Percentiles rank a stretch among this genome's conserved stretches.
Conservation (phyloP, 1,284 basidiomycete genomes). For the Pseudozyma sp. region DNA sequence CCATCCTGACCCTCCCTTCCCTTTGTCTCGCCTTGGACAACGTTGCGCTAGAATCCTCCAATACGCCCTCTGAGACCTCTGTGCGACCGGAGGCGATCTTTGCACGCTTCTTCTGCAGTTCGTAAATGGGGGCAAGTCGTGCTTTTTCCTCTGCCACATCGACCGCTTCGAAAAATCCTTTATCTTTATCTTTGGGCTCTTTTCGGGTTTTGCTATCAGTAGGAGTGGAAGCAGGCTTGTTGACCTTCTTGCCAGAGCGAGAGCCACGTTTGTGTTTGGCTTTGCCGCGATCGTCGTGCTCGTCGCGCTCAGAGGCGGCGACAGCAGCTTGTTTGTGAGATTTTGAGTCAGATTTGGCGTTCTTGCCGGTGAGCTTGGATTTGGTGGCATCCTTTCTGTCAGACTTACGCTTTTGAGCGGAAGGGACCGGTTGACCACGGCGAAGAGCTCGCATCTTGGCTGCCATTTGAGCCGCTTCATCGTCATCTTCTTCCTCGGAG, state of each 20-base stretch:
- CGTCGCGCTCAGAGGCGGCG: neutral
- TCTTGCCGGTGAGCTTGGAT: constrained; percentile 14
- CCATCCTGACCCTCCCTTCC: constrained; percentile 21
- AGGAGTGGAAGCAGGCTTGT: neutral
- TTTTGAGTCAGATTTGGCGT: neutral
- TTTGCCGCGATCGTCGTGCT: neutral
- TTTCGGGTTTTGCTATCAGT: neutral
- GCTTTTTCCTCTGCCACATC: constrained; percentile 33
- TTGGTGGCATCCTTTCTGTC: constrained; percentile 12
- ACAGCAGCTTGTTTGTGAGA: neutral
- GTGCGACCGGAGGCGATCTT: constrained; percentile 45
- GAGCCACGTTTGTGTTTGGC: constrained; percentile 2
- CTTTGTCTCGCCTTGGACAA: constrained; percentile 29
- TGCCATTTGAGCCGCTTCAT: constrained; percentile 34
- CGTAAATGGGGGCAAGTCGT: constrained; percentile 43
- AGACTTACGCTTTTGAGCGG: neutral
- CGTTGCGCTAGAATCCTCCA: constrained; percentile 25
- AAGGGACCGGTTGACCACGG: constrained; percentile 14
- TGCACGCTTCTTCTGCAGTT: constrained; percentile 30
- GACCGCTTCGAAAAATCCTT: constrained; percentile 40
- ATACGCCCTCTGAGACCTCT: constrained; percentile 39
- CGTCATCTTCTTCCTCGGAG: constrained; percentile 23
- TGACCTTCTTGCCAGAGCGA: neutral
- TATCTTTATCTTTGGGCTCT: constrained; percentile 3
- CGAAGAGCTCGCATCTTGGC: constrained; percentile 43